Base-by-base conservation (phyloP, 108 stramenopile genomes). In the Cylindrotheca fusiformis region DNA sequence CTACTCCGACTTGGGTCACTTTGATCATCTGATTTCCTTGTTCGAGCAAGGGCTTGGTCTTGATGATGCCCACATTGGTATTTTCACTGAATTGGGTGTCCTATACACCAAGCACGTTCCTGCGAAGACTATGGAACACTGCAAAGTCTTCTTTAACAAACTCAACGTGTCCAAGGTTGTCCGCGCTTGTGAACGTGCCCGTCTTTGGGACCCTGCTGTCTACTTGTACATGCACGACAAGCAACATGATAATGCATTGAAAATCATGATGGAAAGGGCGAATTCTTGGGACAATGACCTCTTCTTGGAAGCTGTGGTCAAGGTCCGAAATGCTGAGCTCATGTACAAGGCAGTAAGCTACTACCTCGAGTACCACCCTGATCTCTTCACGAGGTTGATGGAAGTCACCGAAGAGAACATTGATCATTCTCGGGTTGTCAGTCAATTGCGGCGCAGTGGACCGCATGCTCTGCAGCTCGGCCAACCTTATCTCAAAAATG, bases 21-120 rank as follows among this genome's bases (percentile, higher is more conserved):
- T 96, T 63, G 77, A 83, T 50, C 97, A 99, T 68, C 82, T 99
- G 44, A 84, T 99, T 45, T 85, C 96, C 59, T 83, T 99, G 47
- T 96, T 99, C 77, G 99, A 99, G 83, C 93, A 96, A 81, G 99
- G 99, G 23, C 84, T 98, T 62, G 97, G 97, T 28, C 66, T 96
- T 52, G 99, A 99, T 57, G 94, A 94, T 67, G 98, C 98, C 25
- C 99, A 99, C 85, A 82, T 95, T 62, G 99, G 99, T 33, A 92
- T 99, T 62, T 99, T 98, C 83, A 99, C 99, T 24, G 98, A 99
- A 79, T 87, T 99, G 60, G 99, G 94, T 52, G 86, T 99, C 32
- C 85, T 99, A n/a, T 99, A 99, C 92, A 94, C 96, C 47, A 98
- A 98, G 79, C 96, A 99, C 82, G 88, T 84, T 14, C 98, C 98